Base-by-base conservation (phyloP, 1,284 basidiomycete species). In the Melampsora americana region DNA sequence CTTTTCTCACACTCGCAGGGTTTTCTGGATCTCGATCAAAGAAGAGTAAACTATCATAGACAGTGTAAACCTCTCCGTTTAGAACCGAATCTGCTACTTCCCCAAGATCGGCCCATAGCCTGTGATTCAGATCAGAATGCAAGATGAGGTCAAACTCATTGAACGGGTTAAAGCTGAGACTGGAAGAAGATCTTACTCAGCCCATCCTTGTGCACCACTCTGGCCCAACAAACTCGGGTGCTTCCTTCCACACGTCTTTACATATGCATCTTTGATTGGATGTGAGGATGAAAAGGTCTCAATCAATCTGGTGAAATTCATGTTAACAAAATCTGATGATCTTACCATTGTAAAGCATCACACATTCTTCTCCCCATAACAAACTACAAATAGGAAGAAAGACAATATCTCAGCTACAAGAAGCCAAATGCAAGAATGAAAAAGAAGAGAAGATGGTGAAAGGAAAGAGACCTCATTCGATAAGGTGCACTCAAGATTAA, bases 211-310 rank as follows among this genome's bases (percentile, higher is more conserved):
- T 59, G 70, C 53, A 7, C 77, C 78, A 3, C 78, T 66, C 12
- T 75, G 46, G 2, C 79, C 79, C 48, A 80, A 71, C 14, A 80
- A 69, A 5, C 44, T 74, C 0, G 79, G 79, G 64, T 80, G 79
- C 39, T 80, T 80, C 32, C 48, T 23, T 0, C 75, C 72, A 12
- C 79, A 79, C 12, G 78, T 78, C 56, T 66, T 64, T 20, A 77
- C 69, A 26, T 78, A 78, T 32, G 71, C 71, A 74, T 74, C 71
- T 74, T 48, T 39, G 20, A 12, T 69, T 56, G 18, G 23, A 30
- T 32, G 42, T 12, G n/a, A 61, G 20, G 30, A 26, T 0, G n/a
- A 44, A 46, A 71, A 11, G 18, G 12, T n/a, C 7, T 39, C 28
- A 42, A 60, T 26, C 48, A 59, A 61, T 20, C 30, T 26, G 6